Percentiles rank a stretch among this genome's conserved stretches.
These are phyloP conservation scores for Russula sp. DNA, from an alignment of 768 basidiomycete species.

Conservation along the genomic window DNA sequence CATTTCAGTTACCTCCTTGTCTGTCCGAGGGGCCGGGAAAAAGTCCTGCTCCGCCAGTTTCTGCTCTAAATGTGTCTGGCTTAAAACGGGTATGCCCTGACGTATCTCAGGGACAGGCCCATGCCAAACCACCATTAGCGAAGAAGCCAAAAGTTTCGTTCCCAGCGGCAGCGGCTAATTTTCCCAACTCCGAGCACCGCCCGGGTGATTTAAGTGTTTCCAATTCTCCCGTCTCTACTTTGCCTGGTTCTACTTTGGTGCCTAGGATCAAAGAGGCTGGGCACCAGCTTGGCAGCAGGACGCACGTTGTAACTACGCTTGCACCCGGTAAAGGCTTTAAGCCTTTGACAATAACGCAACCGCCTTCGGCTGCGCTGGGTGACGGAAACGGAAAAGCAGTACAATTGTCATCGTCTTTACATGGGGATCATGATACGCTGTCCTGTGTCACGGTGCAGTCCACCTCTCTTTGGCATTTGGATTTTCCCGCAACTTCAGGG, in stretches of 20 bases:
- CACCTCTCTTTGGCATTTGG: conserved; percentile 27
- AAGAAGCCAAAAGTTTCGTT: conserved; percentile 1
- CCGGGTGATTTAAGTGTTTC: not conserved
- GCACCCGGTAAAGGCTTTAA: conserved; percentile 12
- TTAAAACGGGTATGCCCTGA: not conserved
- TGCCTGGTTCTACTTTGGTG: not conserved
- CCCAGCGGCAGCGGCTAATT: not conserved
- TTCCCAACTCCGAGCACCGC: not conserved
- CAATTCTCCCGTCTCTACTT: not conserved
- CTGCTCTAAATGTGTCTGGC: not conserved
- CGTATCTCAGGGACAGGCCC: not conserved
- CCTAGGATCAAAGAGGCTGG: not conserved
- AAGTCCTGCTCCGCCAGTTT: not conserved
- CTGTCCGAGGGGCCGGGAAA: not conserved
- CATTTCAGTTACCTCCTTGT: not conserved
- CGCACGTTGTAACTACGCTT: not conserved
- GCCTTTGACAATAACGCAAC: not conserved
- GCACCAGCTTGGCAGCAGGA: not conserved
- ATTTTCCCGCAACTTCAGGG: conserved; percentile 28
- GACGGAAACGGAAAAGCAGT: not conserved
- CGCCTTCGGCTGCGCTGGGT: not conserved
- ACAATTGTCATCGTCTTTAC: not conserved
- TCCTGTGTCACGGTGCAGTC: not conserved
- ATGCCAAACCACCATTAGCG: not conserved
- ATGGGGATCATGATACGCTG: not conserved